Percentiles rank a stretch among this genome's conserved stretches.
Evolutionary conservation across 495 filamentous ascomycete genomes (phyloP).

Genomic region (Podospora appendiculata): DNA sequence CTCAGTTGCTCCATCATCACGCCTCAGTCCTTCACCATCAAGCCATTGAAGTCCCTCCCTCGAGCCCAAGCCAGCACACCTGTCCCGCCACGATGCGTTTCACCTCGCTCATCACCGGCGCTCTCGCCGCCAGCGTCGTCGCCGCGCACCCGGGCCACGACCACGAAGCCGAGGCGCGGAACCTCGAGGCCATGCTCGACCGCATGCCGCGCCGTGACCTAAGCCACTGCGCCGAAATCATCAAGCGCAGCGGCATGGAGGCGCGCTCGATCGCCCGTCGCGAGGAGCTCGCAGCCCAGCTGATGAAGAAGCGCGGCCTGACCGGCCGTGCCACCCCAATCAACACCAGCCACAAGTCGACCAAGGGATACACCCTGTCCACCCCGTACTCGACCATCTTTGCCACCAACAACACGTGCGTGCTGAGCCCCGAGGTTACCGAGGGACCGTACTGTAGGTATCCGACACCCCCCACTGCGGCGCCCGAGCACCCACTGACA

Average conservation of each 20-base stretch:
- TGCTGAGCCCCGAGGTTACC: constrained; percentile 47
- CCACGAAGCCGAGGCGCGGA: constrained; percentile 32
- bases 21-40: too few species aligned
- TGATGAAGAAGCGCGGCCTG: constrained; percentile 5
- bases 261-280: constrained; percentile 35
- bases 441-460: constrained; percentile 41
- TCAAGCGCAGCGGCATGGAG: constrained; percentile 39
- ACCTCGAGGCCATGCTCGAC: constrained; percentile 33
- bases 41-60: neutral
- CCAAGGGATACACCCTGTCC: constrained; percentile 3
- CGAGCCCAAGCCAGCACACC: neutral
- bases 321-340: neutral
- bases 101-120: constrained; percentile 2
- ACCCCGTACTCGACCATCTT: constrained; percentile 29
- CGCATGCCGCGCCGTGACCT: constrained; percentile 29
- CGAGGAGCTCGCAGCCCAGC: constrained; percentile 8
- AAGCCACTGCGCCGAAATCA: constrained; percentile 31
- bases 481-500: neutral
- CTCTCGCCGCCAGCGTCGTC: constrained; percentile 3
- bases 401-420: constrained; percentile 40
- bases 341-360: constrained; percentile 6
- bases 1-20: too few species aligned
- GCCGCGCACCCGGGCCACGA: constrained; percentile 42
- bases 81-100: constrained; percentile 12
- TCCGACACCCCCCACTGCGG: neutral